These are phyloP conservation scores for Sugiyamaella qingdaonensis DNA, from an alignment of 805 yeast species.

Conservation along the genomic window DNA sequence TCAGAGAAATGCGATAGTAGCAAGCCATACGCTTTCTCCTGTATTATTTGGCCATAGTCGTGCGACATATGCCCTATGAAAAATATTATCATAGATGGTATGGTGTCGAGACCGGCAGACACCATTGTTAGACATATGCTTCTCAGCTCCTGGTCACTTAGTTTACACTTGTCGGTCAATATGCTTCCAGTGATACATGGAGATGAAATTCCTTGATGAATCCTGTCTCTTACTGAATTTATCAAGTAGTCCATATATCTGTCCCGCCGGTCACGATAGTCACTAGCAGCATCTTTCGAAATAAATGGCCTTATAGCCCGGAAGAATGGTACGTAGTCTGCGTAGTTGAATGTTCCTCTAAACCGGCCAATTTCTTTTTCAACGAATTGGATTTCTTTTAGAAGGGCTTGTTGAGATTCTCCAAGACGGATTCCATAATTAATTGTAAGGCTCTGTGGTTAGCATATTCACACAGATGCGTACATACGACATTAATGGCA, in stretches of 20 bases:
- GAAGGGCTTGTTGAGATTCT: constrained; percentile 27
- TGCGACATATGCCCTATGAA: constrained; percentile 55
- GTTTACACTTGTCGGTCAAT: constrained; percentile 20
- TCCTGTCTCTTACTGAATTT: constrained; percentile 23
- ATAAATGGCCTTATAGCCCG: constrained; percentile 29
- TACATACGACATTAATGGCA: constrained; percentile 34
- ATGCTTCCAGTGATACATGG: constrained; percentile 36
- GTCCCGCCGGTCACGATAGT: constrained; percentile 31
- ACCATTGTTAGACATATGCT: constrained; percentile 71
- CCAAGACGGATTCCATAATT: constrained; percentile 40
- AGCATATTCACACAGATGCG: constrained; percentile 59
- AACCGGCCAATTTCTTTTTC: constrained; percentile 33
- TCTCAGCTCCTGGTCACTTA: constrained; percentile 47
- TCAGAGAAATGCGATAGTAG: constrained; percentile 34
- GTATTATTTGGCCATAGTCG: constrained; percentile 38
- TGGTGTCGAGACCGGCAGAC: constrained; percentile 74
- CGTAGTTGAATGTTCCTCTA: constrained; percentile 37
- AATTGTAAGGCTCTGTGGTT: constrained; percentile 37
- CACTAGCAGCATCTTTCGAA: constrained; percentile 26
- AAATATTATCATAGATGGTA: constrained; percentile 58
- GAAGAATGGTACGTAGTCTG: constrained; percentile 37
- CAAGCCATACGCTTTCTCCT: constrained; percentile 41
- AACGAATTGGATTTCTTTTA: constrained; percentile 31
- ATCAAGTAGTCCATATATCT: constrained; percentile 32
- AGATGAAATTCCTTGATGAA: constrained; percentile 26